Conservation (phyloP, 78 protist species). For the Speleostelium caveatum region DNA sequence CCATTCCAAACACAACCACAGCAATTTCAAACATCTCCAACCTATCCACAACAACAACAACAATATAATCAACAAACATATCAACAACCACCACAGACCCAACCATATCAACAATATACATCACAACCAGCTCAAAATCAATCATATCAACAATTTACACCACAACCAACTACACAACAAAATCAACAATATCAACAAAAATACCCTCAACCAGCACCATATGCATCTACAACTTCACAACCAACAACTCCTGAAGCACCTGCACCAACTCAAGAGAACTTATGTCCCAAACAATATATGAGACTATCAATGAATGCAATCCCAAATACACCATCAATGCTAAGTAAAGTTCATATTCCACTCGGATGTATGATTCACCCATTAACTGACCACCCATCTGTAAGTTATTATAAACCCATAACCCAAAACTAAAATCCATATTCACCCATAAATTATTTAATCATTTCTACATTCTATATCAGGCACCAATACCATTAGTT, state of each 20-base stretch:
- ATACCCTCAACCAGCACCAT: slow-evolving; percentile 12
- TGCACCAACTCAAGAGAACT: slow-evolving; percentile 55
- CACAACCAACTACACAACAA: background rate
- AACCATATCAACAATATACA: background rate
- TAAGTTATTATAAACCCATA: background rate
- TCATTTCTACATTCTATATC: background rate
- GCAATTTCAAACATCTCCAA: background rate
- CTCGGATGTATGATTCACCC: slow-evolving; percentile 72
- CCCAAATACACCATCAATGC: slow-evolving; percentile 30
- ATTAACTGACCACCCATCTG: slow-evolving; percentile 48
- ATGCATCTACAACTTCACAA: slow-evolving; percentile 9
- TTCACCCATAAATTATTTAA: background rate
- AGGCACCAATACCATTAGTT: slow-evolving; percentile 75
- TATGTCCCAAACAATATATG: slow-evolving; percentile 69
- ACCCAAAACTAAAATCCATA: background rate
- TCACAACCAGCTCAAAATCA: background rate
- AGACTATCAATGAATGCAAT: slow-evolving; percentile 78
- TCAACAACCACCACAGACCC: background rate
- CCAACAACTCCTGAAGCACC: slow-evolving; percentile 26
- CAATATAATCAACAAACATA: background rate
- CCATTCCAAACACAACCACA: slow-evolving; percentile 19
- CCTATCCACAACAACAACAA: background rate
- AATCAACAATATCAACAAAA: slow-evolving; percentile 18
- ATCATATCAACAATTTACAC: background rate
- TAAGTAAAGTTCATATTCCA: slow-evolving; percentile 68